Evolutionary conservation across 495 filamentous ascomycete species (phyloP), one percentile per base, ranked within the genome.

Genomic region (Pyrenula massariospora): DNA sequence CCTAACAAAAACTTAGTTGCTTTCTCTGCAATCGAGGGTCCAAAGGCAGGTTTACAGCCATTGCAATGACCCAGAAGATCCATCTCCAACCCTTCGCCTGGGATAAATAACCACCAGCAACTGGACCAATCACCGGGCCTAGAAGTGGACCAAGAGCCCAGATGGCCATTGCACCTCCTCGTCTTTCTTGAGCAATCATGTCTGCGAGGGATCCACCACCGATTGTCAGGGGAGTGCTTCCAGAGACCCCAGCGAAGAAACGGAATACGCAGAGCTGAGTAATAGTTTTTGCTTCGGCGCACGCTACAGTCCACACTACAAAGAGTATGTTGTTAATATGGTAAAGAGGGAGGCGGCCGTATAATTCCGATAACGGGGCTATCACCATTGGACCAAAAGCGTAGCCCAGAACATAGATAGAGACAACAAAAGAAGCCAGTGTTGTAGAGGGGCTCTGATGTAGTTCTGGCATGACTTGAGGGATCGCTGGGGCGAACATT

Each of bases 401-500:
- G 53, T 71, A 75, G 2, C 73, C 79, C 0, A 84, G 68, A 0
- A 84, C 66, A 62, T 75, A 82, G 1, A 80, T 71, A 2, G 79
- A 83, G 24, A 84, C 31, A 42, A 42, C 15, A 15, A 42, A 42
- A 15, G 31, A 42, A 42, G 31, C 31, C 15, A 42, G 15, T 5
- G 31, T 42, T 5, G 5, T 15, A n/a, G n/a, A n/a, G 31, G 5
- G 5, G 31, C 8, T 42, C 15, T 5, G 15, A 42, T 42, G 31
- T 5, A 42, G 31, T 3, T 91, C 87, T 12, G 36, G 53, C 42
- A 72, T 68, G 48, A 88, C 76, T 2, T 70, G 65, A n/a, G 58
- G 58, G 1, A 88, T 67, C 0, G 83, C 81, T 0, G 88, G 88
- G 2, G 87, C 81, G 20, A 91, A 80, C 77, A 91, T 89, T 50